These are phyloP conservation scores for Candida caryicola DNA, from an alignment of 805 yeast genomes.

Conservation along the genomic window DNA sequence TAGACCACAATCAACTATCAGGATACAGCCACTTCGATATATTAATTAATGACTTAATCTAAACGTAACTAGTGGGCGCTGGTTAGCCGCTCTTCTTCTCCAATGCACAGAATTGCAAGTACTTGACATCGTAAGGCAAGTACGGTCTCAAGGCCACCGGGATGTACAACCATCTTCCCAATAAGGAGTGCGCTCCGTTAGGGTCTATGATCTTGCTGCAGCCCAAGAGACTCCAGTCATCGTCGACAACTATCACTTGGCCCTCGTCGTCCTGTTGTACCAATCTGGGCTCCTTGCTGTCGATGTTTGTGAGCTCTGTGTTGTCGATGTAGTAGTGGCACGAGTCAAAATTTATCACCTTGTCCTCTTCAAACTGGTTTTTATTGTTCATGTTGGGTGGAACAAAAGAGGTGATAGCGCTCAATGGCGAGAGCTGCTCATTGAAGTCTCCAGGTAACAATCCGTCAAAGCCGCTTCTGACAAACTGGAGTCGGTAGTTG, in stretches of 20 bases:
- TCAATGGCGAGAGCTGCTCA: conserved; percentile 33
- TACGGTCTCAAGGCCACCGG: conserved; percentile 34
- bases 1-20: not conserved
- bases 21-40: not conserved
- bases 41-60: not conserved
- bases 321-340: conserved; percentile 78
- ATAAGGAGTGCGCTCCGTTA: conserved; percentile 48
- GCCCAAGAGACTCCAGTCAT: conserved; percentile 46
- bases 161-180: conserved; percentile 53
- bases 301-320: conserved; percentile 43
- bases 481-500: conserved; percentile 61
- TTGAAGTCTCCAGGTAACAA: conserved; percentile 82
- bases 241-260: conserved; percentile 10
- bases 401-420: conserved; percentile 37
- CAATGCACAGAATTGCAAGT: conserved; percentile 52
- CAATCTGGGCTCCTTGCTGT: conserved; percentile 40
- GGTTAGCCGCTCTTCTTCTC: conserved; percentile 19
- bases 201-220: conserved; percentile 55
- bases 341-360: conserved; percentile 43
- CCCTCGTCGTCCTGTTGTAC: conserved; percentile 14
- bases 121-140: conserved; percentile 36
- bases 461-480: conserved; percentile 79
- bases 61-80: no score
- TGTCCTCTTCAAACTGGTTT: conserved; percentile 62
- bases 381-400: conserved; percentile 74